Percentiles rank a stretch among this genome's conserved stretches.
Evolutionary conservation across 768 basidiomycete species (phyloP).

Genomic region (Goffeauzyma gilvescens): DNA sequence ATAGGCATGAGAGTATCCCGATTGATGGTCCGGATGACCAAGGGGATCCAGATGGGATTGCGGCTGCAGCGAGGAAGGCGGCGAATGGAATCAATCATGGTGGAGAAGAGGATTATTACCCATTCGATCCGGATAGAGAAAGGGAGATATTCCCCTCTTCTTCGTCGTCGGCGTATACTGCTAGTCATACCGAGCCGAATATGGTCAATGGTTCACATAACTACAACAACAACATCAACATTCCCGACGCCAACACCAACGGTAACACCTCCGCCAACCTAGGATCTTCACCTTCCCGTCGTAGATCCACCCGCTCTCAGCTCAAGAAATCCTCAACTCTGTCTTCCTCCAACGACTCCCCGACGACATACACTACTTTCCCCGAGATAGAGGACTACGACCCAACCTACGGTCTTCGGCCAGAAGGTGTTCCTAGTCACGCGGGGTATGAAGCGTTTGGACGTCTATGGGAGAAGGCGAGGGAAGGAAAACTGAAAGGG

Average conservation of each 20-base stretch:
- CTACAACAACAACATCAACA: conserved; percentile 1
- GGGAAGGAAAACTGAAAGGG: conserved; percentile 26
- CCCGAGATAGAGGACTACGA: conserved; percentile 73
- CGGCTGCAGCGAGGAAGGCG: conserved; percentile 1
- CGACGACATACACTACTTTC: conserved; percentile 35
- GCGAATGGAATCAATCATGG: conserved; percentile 2
- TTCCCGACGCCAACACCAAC: conserved; percentile 18
- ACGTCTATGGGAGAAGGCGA: conserved; percentile 39
- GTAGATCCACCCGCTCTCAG: no score
- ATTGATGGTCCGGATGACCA: conserved; percentile 7
- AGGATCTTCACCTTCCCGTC: conserved; percentile 1
- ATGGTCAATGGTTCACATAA: no score
- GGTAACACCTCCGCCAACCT: no score
- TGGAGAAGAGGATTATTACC: conserved; percentile 14
- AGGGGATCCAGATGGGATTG: no score
- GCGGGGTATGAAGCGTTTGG: conserved; percentile 63
- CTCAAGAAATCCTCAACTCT: conserved; percentile 12
- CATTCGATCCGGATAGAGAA: conserved; percentile 17
- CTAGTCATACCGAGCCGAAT: no score
- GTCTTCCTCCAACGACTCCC: conserved; percentile 17
- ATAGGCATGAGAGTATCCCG: conserved; percentile 39
- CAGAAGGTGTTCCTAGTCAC: conserved; percentile 72
- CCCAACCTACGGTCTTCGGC: conserved; percentile 85
- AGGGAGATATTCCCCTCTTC: conserved; percentile 28
- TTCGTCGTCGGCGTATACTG: no score